Percentiles rank a stretch among this genome's conserved stretches.
Evolutionary conservation across 192 early-diverging fungal species (phyloP).

Genomic region (Endogone sp.): DNA sequence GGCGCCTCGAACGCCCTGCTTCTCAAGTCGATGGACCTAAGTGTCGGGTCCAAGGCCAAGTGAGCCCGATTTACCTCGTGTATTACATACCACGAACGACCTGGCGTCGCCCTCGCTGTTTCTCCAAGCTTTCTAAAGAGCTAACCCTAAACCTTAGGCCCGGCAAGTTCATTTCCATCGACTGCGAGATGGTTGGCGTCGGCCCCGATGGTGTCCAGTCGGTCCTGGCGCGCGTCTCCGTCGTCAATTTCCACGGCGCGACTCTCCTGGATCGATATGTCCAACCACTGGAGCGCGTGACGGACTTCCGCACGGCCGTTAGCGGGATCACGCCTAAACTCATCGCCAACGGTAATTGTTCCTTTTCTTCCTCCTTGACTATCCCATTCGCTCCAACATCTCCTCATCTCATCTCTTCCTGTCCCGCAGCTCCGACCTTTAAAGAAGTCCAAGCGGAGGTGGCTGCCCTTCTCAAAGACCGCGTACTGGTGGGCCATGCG

Average conservation of each 20-base stretch:
- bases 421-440: conserved; percentile 56
- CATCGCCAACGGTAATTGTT: conserved; percentile 46
- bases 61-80: neutral
- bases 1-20: conserved; percentile 28
- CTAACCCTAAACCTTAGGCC: conserved; percentile 29
- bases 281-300: conserved; percentile 73
- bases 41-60: conserved; percentile 18
- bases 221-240: conserved; percentile 83
- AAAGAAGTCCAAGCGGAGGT: conserved; percentile 76
- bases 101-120: neutral
- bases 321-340: conserved; percentile 86
- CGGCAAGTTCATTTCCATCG: conserved; percentile 92
- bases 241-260: conserved; percentile 94
- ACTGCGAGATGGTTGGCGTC: conserved; percentile 99
- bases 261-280: conserved; percentile 85
- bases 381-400: neutral
- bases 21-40: conserved; percentile 20
- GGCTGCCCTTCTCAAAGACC: conserved; percentile 77
- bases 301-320: conserved; percentile 90
- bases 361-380: neutral
- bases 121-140: conserved; percentile 14
- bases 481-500: conserved; percentile 90
- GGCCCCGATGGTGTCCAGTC: conserved; percentile 79
- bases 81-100: too few species aligned
- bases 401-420: neutral